Conservation (phyloP, 2,329 filamentous ascomycete species). For the Cladosporium oxysporum region DNA sequence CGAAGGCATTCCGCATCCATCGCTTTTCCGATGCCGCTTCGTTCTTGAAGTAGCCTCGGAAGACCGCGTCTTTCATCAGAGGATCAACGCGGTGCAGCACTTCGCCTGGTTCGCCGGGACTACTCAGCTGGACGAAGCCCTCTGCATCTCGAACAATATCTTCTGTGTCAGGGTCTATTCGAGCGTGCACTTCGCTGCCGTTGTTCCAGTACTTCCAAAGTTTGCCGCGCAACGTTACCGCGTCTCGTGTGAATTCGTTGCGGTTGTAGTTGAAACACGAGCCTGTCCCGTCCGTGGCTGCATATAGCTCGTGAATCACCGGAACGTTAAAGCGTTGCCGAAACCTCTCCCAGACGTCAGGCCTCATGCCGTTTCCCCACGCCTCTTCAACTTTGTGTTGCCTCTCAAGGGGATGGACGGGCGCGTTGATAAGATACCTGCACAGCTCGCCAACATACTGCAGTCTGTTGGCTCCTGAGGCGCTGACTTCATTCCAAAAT, state of each 20-base stretch:
- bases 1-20: conserved; percentile 70
- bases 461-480: conserved; percentile 68
- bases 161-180: conserved; percentile 68
- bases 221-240: conserved; percentile 30
- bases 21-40: conserved; percentile 68
- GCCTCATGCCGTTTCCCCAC: conserved; percentile 79
- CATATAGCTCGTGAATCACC: conserved; percentile 39
- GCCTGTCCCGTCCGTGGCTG: conserved; percentile 38
- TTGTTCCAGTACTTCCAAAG: conserved; percentile 31
- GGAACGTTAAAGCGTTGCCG: conserved; percentile 63
- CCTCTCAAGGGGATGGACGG: conserved; percentile 65
- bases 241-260: conserved; percentile 31
- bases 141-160: conserved; percentile 64
- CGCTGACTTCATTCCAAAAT: conserved; percentile 76
- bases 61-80: conserved; percentile 61
- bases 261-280: conserved; percentile 31
- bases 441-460: conserved; percentile 87
- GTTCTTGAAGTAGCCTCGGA: conserved; percentile 83
- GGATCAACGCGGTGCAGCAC: conserved; percentile 69
- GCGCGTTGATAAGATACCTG: conserved; percentile 72
- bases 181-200: conserved; percentile 57
- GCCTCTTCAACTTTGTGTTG: conserved; percentile 70
- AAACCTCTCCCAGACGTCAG: conserved; percentile 80
- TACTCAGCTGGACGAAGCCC: conserved; percentile 66
- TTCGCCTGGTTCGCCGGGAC: conserved; percentile 70